Evolutionary conservation across 148 eudicot species (phyloP), one percentile per base, ranked within the genome.

Genomic region (Gaultheria prostrata): DNA sequence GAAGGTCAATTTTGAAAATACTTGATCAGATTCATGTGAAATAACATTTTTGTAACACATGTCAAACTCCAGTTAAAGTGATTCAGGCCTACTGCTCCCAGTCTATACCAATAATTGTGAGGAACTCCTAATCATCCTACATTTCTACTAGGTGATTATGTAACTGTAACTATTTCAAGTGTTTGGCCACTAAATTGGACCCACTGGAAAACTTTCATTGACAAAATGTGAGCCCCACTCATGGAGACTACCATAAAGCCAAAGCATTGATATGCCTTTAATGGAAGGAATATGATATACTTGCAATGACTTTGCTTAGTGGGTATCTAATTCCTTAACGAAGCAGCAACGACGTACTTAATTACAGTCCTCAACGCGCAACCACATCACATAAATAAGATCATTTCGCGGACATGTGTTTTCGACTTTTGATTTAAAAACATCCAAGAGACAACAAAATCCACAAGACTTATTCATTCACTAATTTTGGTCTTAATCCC

Each of bases 181-280:
- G 87, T 43, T 32, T 78, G 88, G 83, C 84, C 85, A 86, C 83
- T 71, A 79, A 79, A 75, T 81, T 65, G 85, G 85, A 70, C 84
- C 84, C 69, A 85, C 81, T 75, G 26, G 17, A 80, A 15, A 82
- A 82, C 82, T 89, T 63, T 86, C 83, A 83, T 79, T 84, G 85
- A 88, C 80, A 77, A 84, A 86, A 79, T 51, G 2, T 17, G 50
- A 48, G 30, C 33, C 72, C 20, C 67, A 21, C 51, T 72, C 45
- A 28, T 6, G 13, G 51, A 67, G 73, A 46, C 35, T 45, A 71
- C 50, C 18, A 12, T 56, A 85, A 86, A 80, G 85, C 59, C 83
- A 86, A 77, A 80, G 24, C 45, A 30, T 67, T 67, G 15, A 67
- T 28, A 3, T 75, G 71, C 82, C 86, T 82, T 63, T 76, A 80